These are phyloP conservation scores for Neopestalotiopsis sp. DNA, from an alignment of 2,329 filamentous ascomycete species.

Conservation along the genomic window DNA sequence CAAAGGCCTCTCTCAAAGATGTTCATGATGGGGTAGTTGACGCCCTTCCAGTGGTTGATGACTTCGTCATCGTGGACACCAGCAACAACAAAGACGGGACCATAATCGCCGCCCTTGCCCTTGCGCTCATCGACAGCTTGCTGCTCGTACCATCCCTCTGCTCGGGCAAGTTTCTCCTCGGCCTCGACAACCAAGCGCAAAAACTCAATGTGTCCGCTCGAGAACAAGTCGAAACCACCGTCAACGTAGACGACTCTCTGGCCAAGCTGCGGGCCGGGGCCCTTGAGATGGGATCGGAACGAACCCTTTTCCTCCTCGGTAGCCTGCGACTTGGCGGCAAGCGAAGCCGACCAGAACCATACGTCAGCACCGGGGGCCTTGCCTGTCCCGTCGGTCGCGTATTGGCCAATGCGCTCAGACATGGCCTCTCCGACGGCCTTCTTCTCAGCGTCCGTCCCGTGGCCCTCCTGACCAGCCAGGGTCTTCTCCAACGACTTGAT, in stretches of 20 bases:
- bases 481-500: constrained; percentile 77
- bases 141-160: constrained; percentile 76
- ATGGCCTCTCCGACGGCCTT: constrained; percentile 69
- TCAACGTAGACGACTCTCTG: constrained; percentile 95
- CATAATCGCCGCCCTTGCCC: constrained; percentile 74
- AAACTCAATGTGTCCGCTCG: constrained; percentile 96
- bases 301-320: constrained; percentile 64
- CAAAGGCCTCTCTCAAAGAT: constrained; percentile 95
- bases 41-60: constrained; percentile 94
- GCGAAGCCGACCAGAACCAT: constrained; percentile 77
- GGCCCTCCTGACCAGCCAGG: constrained; percentile 74
- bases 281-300: constrained; percentile 73
- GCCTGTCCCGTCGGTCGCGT: constrained; percentile 86
- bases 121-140: constrained; percentile 67
- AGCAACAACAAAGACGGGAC: constrained; percentile 85
- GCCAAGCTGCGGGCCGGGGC: constrained; percentile 72
- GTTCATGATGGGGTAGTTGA: constrained; percentile 99
- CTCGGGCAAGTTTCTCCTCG: constrained; percentile 72
- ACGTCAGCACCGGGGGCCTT: constrained; percentile 80
- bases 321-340: constrained; percentile 48
- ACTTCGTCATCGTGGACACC: constrained; percentile 94
- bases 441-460: constrained; percentile 70
- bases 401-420: constrained; percentile 78
- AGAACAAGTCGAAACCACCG: constrained; percentile 95
- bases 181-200: constrained; percentile 75